Conservation (phyloP, 768 basidiomycete species). For the Leccinellum luteum region DNA sequence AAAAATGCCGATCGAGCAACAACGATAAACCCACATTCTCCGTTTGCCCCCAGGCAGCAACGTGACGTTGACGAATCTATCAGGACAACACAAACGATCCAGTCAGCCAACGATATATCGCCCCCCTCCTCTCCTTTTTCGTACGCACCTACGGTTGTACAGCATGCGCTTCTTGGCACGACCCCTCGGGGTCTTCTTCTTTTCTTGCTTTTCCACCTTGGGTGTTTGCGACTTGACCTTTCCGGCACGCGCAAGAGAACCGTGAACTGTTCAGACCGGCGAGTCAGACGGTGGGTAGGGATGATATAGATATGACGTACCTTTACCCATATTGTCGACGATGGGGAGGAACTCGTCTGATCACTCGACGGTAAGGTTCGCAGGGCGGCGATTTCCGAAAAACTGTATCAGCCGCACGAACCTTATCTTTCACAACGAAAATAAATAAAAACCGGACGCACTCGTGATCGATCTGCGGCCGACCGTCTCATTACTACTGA, state of each 20-base stretch:
- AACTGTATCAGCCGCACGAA: not conserved
- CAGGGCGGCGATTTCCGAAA: not conserved
- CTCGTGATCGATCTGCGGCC: no score
- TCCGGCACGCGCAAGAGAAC: slow-evolving; percentile 98
- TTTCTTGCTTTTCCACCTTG: slow-evolving; percentile 98
- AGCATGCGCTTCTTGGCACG: slow-evolving; percentile 96
- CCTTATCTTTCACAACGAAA: not conserved
- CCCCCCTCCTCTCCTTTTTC: not conserved
- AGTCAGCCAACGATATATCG: not conserved
- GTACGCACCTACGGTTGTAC: slow-evolving; percentile 86
- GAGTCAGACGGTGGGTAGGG: not conserved
- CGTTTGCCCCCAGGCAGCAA: slow-evolving; percentile 89
- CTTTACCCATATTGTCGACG: slow-evolving; percentile 76
- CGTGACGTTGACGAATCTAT: slow-evolving; percentile 91
- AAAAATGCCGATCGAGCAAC: slow-evolving; percentile 21
- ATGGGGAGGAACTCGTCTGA: not conserved
- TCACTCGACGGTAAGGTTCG: not conserved
- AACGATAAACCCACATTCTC: slow-evolving; percentile 77
- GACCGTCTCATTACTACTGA: no score
- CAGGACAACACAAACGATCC: not conserved
- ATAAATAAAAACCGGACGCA: no score
- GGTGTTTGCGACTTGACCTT: slow-evolving; percentile 80
- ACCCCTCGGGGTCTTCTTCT: slow-evolving; percentile 97
- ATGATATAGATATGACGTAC: slow-evolving; percentile 30
- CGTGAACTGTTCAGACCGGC: slow-evolving; percentile 66